These are phyloP conservation scores for Salix caprea DNA, from an alignment of 345 rosid genomes.

Conservation along the genomic window DNA sequence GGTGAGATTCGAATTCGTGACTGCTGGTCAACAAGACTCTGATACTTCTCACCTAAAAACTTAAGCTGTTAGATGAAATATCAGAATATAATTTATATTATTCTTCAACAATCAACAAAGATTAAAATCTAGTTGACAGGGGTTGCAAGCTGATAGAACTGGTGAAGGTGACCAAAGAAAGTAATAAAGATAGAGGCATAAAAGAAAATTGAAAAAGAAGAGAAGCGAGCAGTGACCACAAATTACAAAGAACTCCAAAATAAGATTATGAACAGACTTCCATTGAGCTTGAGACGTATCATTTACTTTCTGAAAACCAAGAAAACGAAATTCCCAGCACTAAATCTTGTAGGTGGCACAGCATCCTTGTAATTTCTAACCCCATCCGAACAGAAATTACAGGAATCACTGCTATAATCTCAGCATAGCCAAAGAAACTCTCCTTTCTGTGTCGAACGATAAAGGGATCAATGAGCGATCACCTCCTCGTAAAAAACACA, in stretches of 20 bases:
- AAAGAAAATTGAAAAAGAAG: background rate
- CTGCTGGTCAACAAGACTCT: too few species aligned
- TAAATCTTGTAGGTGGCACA: background rate
- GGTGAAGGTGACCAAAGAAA: background rate
- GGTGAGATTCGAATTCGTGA: too few species aligned
- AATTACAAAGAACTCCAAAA: background rate
- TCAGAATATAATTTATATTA: too few species aligned
- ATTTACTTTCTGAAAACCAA: background rate
- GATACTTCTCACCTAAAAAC: too few species aligned
- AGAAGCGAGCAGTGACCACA: background rate
- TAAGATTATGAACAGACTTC: background rate
- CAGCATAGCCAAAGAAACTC: slow-evolving; percentile 11
- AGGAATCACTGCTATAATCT: slow-evolving; percentile 23
- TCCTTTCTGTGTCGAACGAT: slow-evolving; percentile 19
- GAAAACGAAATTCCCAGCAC: background rate
- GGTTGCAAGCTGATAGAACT: background rate
- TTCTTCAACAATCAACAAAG: background rate
- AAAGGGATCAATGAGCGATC: slow-evolving; percentile 4
- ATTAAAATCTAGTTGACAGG: background rate
- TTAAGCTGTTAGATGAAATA: too few species aligned
- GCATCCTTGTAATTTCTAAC: background rate
- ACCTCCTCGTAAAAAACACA: background rate
- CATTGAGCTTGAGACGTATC: background rate
- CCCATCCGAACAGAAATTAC: slow-evolving; percentile 14
- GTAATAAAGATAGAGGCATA: background rate